Percentiles rank a stretch among this genome's conserved stretches.
These are phyloP conservation scores for Epichloe coenophiala DNA, from an alignment of 2,329 filamentous ascomycete genomes.

Conservation along the genomic window DNA sequence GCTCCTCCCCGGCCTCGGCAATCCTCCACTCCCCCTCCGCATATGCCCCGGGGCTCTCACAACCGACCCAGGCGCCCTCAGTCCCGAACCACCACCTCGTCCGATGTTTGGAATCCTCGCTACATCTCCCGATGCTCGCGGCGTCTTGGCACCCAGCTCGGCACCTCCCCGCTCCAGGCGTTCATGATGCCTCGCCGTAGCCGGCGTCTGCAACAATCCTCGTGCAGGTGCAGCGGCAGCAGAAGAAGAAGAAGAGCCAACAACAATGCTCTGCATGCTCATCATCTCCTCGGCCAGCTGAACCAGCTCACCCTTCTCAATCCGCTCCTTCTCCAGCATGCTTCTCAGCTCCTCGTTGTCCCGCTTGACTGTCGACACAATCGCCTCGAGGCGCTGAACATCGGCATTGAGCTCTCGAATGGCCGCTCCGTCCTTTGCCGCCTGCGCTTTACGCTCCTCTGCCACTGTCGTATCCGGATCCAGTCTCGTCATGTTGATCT, in stretches of 20 bases:
- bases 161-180: not conserved
- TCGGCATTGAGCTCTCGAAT: constrained; percentile 60
- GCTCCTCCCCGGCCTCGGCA: constrained; percentile 44
- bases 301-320: constrained; percentile 76
- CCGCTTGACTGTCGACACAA: constrained; percentile 53
- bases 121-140: constrained; percentile 39
- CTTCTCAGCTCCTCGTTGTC: constrained; percentile 54
- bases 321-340: constrained; percentile 59
- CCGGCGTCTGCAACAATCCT: constrained; percentile 8
- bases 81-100: constrained; percentile 35
- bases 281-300: constrained; percentile 76
- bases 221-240: not conserved
- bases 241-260: constrained; percentile 5
- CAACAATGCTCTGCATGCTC: constrained; percentile 42
- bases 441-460: constrained; percentile 40
- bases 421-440: constrained; percentile 52
- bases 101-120: constrained; percentile 15
- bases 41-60: constrained; percentile 30
- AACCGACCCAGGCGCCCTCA: constrained; percentile 45
- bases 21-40: constrained; percentile 29
- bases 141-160: constrained; percentile 16
- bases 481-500: constrained; percentile 50
- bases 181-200: not conserved
- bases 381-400: constrained; percentile 60
- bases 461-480: constrained; percentile 31